Evolutionary conservation across 805 yeast genomes (phyloP), one percentile per base, ranked within the genome.

Genomic region (Kodamaea sagamina): DNA sequence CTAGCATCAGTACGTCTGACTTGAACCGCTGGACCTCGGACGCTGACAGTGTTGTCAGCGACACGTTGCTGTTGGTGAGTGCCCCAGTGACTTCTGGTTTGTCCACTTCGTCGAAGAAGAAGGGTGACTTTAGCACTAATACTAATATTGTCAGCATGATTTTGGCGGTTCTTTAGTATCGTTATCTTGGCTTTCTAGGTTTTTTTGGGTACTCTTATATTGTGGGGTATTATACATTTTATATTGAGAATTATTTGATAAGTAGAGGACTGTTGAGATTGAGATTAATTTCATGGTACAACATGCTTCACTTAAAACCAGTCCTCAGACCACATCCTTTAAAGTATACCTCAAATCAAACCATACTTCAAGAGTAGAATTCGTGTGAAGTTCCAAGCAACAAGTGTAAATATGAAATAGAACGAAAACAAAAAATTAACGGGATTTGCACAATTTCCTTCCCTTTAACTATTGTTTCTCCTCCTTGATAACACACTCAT

Each of bases 11-110:
- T 10, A 78, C 72, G 15, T 48, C 68, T n/a, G 71, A 70, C 41
- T 54, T 84, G 8, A 55, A 62, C 40, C 36, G 54, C 1, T 75
- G 86, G 79, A 62, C 82, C 35, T 53, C 72, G 1, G 53, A 47
- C 15, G 64, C 70, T 6, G 71, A 67, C 12, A 59, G 52, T 16
- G 62, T 57, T 15, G 54, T 41, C 19, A 47, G 53, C 17, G 56
- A 57, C 42, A 25, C 51, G 12, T 56, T 62, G 44, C 53, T 59
- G 6, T 62, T 68, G 31, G 63, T 61, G 27, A 48, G 57, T 18
- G 43, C 47, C 42, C 49, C 49, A 32, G 43, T 41, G 16, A 41
- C 52, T 8, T 53, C 63, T 10, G 47, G 59, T 15, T 38, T 44
- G n/a, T 13, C 43, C 12, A 18, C 52, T 10, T 22, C 44, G 15